phyloP scores from a whole-genome alignment of 139 green algal genomes.

The Astrephomene gubernaculifera region DNA sequence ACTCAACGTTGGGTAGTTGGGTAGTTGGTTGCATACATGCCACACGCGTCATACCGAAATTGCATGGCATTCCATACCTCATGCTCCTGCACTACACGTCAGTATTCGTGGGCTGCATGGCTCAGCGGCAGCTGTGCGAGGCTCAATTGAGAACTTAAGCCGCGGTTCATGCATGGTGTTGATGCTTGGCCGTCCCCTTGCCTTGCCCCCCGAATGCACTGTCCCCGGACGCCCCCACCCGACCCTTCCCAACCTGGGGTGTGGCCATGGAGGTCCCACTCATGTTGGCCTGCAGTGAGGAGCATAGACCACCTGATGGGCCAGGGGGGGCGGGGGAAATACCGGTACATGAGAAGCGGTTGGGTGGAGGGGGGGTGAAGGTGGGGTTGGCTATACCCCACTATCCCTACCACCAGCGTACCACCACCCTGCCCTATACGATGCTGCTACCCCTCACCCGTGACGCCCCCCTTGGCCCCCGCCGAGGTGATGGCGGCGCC shows the following conservation, averaged over 20 bases:
- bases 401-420: background rate
- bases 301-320: background rate
- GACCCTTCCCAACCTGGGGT: background rate
- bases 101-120: too few species aligned
- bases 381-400: background rate
- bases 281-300: background rate
- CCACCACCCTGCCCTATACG: background rate
- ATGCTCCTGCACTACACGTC: too few species aligned
- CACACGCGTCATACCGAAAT: background rate
- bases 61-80: background rate
- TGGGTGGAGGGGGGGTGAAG: background rate
- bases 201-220: too few species aligned
- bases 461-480: background rate
- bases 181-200: too few species aligned
- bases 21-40: background rate
- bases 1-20: background rate
- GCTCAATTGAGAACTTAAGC: too few species aligned
- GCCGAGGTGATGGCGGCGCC: slow-evolving; percentile 41
- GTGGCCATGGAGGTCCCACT: slow-evolving; percentile 19
- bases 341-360: background rate
- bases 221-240: too few species aligned
- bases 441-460: slow-evolving; percentile 48
- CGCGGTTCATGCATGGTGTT: too few species aligned
- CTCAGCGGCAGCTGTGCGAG: background rate
- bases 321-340: background rate